phyloP scores from a whole-genome alignment of 495 filamentous ascomycete genomes.

The Trichoderma asperelloides region DNA sequence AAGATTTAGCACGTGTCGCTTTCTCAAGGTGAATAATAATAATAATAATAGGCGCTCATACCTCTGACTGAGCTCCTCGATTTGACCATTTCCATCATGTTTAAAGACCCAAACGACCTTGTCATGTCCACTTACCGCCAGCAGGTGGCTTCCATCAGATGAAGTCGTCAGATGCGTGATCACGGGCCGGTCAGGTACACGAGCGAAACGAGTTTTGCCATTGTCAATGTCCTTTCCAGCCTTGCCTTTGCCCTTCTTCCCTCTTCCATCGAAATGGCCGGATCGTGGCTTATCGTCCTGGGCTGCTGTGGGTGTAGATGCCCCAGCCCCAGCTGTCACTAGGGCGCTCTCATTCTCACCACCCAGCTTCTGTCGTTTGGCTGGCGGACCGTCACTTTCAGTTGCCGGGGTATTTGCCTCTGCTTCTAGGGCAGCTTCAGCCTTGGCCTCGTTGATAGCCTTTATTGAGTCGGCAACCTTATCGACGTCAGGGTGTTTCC shows the following conservation, averaged over 20 bases:
- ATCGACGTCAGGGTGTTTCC: conserved; percentile 24
- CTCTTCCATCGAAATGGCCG: background rate
- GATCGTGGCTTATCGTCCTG: conserved; percentile 4
- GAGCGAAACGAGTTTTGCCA: background rate
- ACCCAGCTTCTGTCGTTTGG: conserved; percentile 18
- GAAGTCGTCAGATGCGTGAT: conserved; percentile 51
- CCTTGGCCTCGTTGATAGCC: background rate
- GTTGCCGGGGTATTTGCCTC: background rate
- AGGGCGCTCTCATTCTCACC: background rate
- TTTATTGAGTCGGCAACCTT: background rate
- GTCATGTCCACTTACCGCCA: conserved; percentile 79
- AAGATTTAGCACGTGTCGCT: background rate
- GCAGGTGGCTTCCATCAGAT: conserved; percentile 52
- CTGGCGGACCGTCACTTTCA: conserved; percentile 19
- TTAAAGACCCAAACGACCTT: conserved; percentile 80
- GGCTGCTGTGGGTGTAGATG: background rate
- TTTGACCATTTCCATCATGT: conserved; percentile 46
- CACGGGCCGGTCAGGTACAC: conserved; percentile 21
- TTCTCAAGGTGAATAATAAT: background rate
- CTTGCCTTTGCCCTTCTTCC: conserved; percentile 12
- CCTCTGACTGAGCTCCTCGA: conserved; percentile 67
- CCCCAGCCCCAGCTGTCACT: background rate
- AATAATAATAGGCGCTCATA: conserved; percentile 23
- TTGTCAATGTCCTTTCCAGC: background rate
- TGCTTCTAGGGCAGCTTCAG: background rate